Base-by-base conservation (phyloP, 108 stramenopile species). In the Discostella stelligeroides region DNA sequence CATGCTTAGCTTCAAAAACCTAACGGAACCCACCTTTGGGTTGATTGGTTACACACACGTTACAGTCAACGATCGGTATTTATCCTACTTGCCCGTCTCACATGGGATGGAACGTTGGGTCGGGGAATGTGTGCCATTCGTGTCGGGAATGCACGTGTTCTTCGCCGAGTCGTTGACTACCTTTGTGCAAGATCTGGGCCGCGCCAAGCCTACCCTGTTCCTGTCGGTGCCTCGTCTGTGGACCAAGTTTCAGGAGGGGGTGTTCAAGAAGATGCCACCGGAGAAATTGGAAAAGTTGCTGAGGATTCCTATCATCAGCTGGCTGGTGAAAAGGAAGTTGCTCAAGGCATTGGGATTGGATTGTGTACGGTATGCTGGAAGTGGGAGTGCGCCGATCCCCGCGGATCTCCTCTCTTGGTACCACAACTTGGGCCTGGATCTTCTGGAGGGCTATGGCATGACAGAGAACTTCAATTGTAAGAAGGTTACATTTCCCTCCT, bases 91-190 rank as follows among this genome's bases (percentile, higher is more conserved):
- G 37, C 87, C 87, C n/a, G 55, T 88, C 46, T 80, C 87, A n/a
- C 90, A 91, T 47, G 87, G 87, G 20, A 91, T 91, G 90, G 90
- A 91, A 46, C 87, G 90, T 40, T 91, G 90, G 90, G 27, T 91
- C 24, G 90, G 90, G 58, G 81, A 84, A 71, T 88, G 87, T 50
- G 56, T 91, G 66, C 80, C 83, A 20, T 65, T 88, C 51, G 72
- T 86, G 24, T 46, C 73, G 2, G 90, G 84, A 41, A 34, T 42
- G 27, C 71, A 87, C 21, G 69, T 88, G 66, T 91, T 71, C 45
- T 91, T 66, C 29, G 87, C 90, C n/a, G 90, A 91, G 34, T 70
- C 82, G 0, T 71, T 91, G 24, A 48, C 76, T 0, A 91, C 90
- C 10, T 91, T 91, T 60, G 84, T 85, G 28, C 69, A 73, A n/a